A percentile compares a stretch with the other conserved stretches of the same genome.
Evolutionary conservation across 169 alveolate species (phyloP).

Genomic region (Plasmodium gaboni): DNA sequence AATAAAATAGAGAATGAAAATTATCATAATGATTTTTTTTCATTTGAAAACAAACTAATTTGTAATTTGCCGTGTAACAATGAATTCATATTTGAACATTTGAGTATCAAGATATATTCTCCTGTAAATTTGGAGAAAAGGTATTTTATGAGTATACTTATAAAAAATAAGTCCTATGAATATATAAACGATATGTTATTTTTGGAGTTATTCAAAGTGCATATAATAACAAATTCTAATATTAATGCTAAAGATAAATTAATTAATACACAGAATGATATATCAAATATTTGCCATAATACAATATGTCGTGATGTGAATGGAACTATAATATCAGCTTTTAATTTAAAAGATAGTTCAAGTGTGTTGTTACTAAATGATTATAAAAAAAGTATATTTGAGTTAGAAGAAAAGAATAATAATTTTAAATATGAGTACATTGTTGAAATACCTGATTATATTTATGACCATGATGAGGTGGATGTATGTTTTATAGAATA

Average conservation of each 20-base stretch:
- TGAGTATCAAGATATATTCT: conserved; percentile 33
- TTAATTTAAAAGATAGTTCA: no score
- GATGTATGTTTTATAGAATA: conserved; percentile 50
- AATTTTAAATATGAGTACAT: conserved; percentile 23
- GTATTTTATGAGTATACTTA: conserved; percentile 22
- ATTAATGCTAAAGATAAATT: no score
- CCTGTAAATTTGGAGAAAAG: conserved; percentile 15
- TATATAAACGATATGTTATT: conserved; percentile 48
- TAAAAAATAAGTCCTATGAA: conserved; percentile 61
- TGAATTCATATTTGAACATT: conserved; percentile 46
- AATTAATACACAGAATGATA: no score
- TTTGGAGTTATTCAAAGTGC: conserved; percentile 43
- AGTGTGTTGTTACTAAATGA: no score
- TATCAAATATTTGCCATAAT: no score
- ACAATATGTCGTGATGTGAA: no score
- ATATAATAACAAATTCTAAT: conserved; percentile 14
- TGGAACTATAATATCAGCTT: no score
- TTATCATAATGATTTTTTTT: conserved; percentile 29
- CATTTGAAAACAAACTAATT: conserved; percentile 55
- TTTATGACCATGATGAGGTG: conserved; percentile 31
- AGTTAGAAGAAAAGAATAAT: conserved; percentile 20
- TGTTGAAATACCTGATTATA: conserved; percentile 36
- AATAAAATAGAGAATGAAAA: conserved; percentile 32
- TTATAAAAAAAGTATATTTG: background rate
- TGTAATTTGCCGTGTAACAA: conserved; percentile 15